Percentiles rank a stretch among this genome's conserved stretches.
Conservation (phyloP, 768 basidiomycete genomes). For the Tylopilus felleus region DNA sequence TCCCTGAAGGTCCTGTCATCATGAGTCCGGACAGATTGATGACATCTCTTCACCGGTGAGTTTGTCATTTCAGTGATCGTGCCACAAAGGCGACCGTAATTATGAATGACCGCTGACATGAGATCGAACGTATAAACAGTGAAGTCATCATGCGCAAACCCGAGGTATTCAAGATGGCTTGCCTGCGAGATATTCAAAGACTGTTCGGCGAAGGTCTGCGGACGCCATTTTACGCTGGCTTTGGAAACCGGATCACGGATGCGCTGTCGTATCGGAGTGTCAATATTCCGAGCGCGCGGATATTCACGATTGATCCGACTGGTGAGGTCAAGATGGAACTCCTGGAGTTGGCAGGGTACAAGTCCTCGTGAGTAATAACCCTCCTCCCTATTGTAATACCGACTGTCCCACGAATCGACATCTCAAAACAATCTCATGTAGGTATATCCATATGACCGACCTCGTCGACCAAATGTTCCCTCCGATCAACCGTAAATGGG, state of each 20-base stretch:
- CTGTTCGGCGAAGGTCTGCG: slow-evolving; percentile 72
- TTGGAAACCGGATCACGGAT: slow-evolving; percentile 98
- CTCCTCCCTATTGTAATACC: neutral
- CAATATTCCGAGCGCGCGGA: slow-evolving; percentile 87
- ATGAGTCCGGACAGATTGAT: slow-evolving; percentile 98
- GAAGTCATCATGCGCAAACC: slow-evolving; percentile 99
- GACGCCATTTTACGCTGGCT: slow-evolving; percentile 93
- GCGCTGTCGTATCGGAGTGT: slow-evolving; percentile 97
- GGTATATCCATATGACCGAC: slow-evolving; percentile 98
- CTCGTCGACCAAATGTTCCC: slow-evolving; percentile 99
- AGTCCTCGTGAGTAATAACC: slow-evolving; percentile 69
- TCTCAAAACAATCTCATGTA: slow-evolving; percentile 27
- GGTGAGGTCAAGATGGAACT: slow-evolving; percentile 98
- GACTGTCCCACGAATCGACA: neutral
- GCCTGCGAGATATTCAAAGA: slow-evolving; percentile 89
- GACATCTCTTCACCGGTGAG: slow-evolving; percentile 89
- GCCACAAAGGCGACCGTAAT: neutral
- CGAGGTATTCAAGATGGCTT: slow-evolving; percentile 99
- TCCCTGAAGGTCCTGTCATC: slow-evolving; percentile 98
- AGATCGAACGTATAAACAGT: slow-evolving; percentile 36
- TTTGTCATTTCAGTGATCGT: neutral
- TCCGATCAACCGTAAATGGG: slow-evolving; percentile 85
- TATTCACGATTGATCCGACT: slow-evolving; percentile 94
- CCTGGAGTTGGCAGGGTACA: slow-evolving; percentile 94
- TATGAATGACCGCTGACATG: neutral